A percentile compares a stretch with the other conserved stretches of the same genome.
phyloP scores from a whole-genome alignment of 805 yeast species.

The Wickerhamiella azymoides region DNA sequence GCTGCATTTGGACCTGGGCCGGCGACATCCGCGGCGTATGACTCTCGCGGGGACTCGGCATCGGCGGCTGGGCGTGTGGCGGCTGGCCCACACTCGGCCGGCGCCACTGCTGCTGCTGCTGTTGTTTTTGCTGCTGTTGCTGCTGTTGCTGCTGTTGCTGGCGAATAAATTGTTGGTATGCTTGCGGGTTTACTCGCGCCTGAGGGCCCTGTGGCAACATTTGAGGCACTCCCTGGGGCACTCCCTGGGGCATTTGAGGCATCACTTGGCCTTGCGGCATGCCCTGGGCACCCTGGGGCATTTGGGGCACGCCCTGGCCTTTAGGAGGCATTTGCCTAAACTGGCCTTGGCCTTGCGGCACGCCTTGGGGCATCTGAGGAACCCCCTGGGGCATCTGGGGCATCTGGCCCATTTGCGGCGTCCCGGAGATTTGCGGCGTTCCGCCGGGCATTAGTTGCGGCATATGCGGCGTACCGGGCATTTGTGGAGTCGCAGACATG shows the following conservation, averaged over 20 bases:
- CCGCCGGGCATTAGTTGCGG: background rate
- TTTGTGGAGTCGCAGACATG: background rate
- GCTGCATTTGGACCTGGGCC: slow-evolving; percentile 2
- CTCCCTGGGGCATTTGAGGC: background rate
- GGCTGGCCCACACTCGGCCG: slow-evolving; percentile 2
- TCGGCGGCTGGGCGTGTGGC: background rate
- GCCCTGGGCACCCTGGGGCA: background rate
- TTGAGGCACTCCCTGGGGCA: background rate
- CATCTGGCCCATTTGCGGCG: background rate
- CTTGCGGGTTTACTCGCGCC: background rate
- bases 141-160: slow-evolving; percentile 11
- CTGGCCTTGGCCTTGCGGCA: no score
- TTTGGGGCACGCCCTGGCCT: background rate
- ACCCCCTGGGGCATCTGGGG: background rate
- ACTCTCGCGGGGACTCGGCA: background rate
- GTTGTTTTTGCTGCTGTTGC: slow-evolving; percentile 8
- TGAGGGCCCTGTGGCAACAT: background rate
- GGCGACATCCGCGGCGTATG: slow-evolving; percentile 8
- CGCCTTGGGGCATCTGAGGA: background rate
- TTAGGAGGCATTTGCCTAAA: background rate
- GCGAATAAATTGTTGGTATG: slow-evolving; percentile 3
- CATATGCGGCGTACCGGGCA: background rate
- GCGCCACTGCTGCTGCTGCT: slow-evolving; percentile 3
- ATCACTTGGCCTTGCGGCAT: background rate
- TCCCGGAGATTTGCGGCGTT: background rate